Evolutionary conservation across 306 rosid genomes (phyloP), one percentile per base, ranked within the genome.

Genomic region (Mimosa bimucronata): DNA sequence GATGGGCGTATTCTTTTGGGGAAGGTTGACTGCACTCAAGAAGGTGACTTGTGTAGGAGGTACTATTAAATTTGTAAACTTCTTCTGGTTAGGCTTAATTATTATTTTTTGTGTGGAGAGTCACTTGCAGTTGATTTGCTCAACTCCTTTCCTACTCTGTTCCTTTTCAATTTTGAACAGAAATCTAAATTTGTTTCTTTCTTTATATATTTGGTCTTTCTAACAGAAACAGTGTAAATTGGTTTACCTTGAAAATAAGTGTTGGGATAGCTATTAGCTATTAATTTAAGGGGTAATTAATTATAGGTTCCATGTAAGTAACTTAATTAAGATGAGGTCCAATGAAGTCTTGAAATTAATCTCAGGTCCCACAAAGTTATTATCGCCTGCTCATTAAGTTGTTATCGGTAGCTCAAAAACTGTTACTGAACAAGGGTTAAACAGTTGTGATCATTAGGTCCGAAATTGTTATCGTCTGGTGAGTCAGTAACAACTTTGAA

Each of bases 1-100:
- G 99, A 95, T 86, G 97, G 99, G 52, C 94, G 99, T 42, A 90
- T 95, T 76, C 75, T 95, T 83, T 40, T 93, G 87, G 94, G 77
- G 2, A 92, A 90, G 83, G 96, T 95, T 48, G 98, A 95, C 86
- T 95, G 99, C 91, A 95, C 98, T 18, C 46, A 55, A 75, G 96
- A 92, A 67, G 84, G 58, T 73, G 97, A 95, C 79, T 87, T 95
- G 82, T 95, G 99, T 86, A 87, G 83, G 87, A 93, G 95, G 99
- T 95, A 91, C 52, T 60, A 45, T 18, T 73, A 67, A 57, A 74
- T 69, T 50, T 60, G 48, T 6, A 4, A 19, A 69, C 80, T 73
- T 71, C 15, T 18, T 16, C 78, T 85, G 72, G 72, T 78, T 50
- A 60, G 71, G 53, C 55, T 72, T 76, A 71, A 25, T 44, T n/a